phyloP scores from a whole-genome alignment of 352 stramenopile species.

The Poterioochromonas sp. region DNA sequence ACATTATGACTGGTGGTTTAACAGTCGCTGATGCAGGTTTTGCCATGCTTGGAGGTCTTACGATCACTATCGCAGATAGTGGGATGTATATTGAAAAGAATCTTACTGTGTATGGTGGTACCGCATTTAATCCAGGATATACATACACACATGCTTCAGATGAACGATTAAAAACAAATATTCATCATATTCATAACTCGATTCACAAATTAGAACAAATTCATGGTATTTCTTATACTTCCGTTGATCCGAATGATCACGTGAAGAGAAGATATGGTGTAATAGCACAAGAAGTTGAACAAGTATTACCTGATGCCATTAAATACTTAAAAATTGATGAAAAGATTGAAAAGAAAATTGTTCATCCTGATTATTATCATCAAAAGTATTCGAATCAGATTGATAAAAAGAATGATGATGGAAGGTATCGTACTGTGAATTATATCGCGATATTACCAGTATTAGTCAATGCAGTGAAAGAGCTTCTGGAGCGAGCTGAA shows the following conservation, averaged over 20 bases:
- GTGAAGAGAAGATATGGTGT: neutral
- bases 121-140: neutral
- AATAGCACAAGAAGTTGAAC: neutral
- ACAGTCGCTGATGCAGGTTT: constrained; percentile 1
- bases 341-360: no score
- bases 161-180: neutral
- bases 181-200: neutral
- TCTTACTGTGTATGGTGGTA: neutral
- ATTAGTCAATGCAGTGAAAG: neutral
- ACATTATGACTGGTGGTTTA: constrained; percentile 11
- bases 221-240: neutral
- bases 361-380: no score
- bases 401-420: no score
- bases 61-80: neutral
- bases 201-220: neutral
- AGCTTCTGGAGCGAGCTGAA: no score
- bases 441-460: neutral
- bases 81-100: neutral
- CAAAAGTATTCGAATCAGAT: no score
- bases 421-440: neutral
- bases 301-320: neutral
- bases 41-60: neutral
- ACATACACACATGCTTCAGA: neutral
- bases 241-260: neutral
- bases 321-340: no score